Evolutionary conservation across 805 yeast species (phyloP).

Genomic region (Zygotorulaspora florentina): DNA sequence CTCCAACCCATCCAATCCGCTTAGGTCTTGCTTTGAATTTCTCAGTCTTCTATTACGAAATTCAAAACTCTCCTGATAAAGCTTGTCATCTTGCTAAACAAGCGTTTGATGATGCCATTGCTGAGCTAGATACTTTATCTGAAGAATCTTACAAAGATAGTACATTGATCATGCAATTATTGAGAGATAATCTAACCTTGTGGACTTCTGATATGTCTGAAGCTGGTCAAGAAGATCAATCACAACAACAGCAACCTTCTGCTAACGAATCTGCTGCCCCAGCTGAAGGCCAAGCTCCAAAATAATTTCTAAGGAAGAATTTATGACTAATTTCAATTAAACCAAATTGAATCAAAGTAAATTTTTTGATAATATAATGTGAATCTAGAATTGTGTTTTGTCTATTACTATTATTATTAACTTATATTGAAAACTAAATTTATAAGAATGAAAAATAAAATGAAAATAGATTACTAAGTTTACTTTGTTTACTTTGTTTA

Average conservation of each 20-base stretch:
- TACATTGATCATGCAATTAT: slow-evolving; percentile 96
- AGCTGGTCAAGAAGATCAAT: slow-evolving; percentile 59
- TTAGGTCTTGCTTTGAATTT: slow-evolving; percentile 96
- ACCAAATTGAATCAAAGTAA: slow-evolving; percentile 2
- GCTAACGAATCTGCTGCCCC: slow-evolving; percentile 29
- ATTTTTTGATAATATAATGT: slow-evolving; percentile 7
- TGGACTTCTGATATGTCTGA: slow-evolving; percentile 96
- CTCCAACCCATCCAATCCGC: slow-evolving; percentile 98
- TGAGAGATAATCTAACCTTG: slow-evolving; percentile 96
- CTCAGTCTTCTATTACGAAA: slow-evolving; percentile 97
- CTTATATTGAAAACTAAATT: not conserved
- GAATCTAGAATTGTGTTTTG: slow-evolving; percentile 8
- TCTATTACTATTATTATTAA: slow-evolving; percentile 1
- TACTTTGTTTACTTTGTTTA: not conserved
- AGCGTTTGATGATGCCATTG: slow-evolving; percentile 98
- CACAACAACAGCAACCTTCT: slow-evolving; percentile 30
- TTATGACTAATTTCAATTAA: not conserved
- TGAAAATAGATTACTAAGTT: not conserved
- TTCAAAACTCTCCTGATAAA: slow-evolving; percentile 95
- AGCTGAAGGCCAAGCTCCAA: slow-evolving; percentile 29
- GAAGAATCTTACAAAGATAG: slow-evolving; percentile 99
- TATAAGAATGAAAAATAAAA: slow-evolving; percentile 1
- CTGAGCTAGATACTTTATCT: slow-evolving; percentile 94
- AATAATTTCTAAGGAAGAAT: slow-evolving; percentile 15
- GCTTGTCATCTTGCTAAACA: slow-evolving; percentile 99